Percentiles rank a stretch among this genome's conserved stretches.
Conservation (phyloP, 192 early-diverging fungal genomes). For the Coemansia sp. region DNA sequence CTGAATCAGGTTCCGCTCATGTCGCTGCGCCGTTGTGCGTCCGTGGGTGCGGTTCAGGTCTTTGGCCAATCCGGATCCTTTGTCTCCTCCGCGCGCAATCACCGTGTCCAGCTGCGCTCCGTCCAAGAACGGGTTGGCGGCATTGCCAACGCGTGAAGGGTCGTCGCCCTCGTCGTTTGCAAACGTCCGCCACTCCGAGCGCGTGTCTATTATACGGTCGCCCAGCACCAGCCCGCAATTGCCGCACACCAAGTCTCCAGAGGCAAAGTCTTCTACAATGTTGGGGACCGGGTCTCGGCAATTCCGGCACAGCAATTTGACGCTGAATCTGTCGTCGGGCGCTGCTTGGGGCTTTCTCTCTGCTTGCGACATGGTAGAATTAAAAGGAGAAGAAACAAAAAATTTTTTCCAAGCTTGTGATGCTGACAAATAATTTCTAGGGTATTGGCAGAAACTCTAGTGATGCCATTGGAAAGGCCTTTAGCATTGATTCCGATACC, state of each 20-base stretch:
- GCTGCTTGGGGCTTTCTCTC: too few relatives aligned
- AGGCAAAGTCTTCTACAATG: constrained; percentile 92
- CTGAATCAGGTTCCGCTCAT: constrained; percentile 73
- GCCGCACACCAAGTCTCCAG: constrained; percentile 92
- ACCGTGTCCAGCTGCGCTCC: constrained; percentile 47
- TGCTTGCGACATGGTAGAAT: too few relatives aligned
- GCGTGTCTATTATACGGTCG: constrained; percentile 95
- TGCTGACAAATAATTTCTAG: background rate
- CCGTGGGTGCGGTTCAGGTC: constrained; percentile 49
- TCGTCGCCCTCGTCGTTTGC: constrained; percentile 51
- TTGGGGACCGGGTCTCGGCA: constrained; percentile 85
- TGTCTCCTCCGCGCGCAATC: constrained; percentile 87
- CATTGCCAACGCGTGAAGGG: constrained; percentile 47
- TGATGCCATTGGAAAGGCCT: constrained; percentile 15
- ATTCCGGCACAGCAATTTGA: constrained; percentile 60
- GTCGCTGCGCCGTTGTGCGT: constrained; percentile 69
- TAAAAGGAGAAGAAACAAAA: constrained; percentile 1
- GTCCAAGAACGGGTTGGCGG: constrained; percentile 40
- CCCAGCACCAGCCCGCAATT: constrained; percentile 92
- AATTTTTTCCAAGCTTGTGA: background rate
- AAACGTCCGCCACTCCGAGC: constrained; percentile 88
- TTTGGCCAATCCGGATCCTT: constrained; percentile 38
- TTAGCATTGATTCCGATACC: constrained; percentile 29
- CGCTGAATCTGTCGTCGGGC: constrained; percentile 15
- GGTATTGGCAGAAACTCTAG: constrained; percentile 26